A percentile compares a stretch with the other conserved stretches of the same genome.
phyloP scores from a whole-genome alignment of 2,329 filamentous ascomycete genomes.

The Colletotrichum agaves region DNA sequence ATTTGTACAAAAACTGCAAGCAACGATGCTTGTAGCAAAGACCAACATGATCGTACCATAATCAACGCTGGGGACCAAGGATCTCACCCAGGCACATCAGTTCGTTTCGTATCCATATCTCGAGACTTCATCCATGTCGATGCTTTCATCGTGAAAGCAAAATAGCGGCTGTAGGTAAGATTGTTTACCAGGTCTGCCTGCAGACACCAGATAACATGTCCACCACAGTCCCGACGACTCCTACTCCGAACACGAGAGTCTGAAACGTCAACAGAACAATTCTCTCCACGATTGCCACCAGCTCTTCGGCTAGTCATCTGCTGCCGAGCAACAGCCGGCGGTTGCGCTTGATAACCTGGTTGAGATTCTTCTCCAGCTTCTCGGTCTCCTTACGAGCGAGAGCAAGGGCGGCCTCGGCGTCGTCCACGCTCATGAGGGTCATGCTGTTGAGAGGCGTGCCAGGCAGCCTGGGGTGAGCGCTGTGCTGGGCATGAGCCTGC shows the following conservation, averaged over 20 bases:
- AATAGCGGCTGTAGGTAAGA: background rate
- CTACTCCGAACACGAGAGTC: slow-evolving; percentile 37
- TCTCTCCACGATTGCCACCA: slow-evolving; percentile 26
- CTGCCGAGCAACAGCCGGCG: slow-evolving; percentile 57
- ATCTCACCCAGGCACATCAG: background rate
- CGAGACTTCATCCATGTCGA: background rate
- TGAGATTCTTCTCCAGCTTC: slow-evolving; percentile 70
- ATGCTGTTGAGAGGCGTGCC: slow-evolving; percentile 56
- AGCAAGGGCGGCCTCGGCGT: slow-evolving; percentile 67
- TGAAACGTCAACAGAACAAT: slow-evolving; percentile 37
- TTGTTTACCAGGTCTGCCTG: background rate
- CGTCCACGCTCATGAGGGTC: slow-evolving; percentile 69
- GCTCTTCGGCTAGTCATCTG: slow-evolving; percentile 37
- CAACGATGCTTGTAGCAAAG: background rate
- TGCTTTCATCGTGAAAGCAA: background rate
- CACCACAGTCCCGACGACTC: slow-evolving; percentile 37
- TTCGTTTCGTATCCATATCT: background rate
- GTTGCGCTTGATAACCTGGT: slow-evolving; percentile 70
- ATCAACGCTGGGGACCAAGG: background rate
- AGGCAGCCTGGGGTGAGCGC: slow-evolving; percentile 31
- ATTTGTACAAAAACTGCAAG: background rate
- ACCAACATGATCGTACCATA: background rate
- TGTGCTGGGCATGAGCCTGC: slow-evolving; percentile 23
- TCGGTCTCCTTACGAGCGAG: slow-evolving; percentile 69
- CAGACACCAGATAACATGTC: slow-evolving; percentile 26